Evolutionary conservation across 257 asterid species (phyloP).

Genomic region (Catharanthus roseus): DNA sequence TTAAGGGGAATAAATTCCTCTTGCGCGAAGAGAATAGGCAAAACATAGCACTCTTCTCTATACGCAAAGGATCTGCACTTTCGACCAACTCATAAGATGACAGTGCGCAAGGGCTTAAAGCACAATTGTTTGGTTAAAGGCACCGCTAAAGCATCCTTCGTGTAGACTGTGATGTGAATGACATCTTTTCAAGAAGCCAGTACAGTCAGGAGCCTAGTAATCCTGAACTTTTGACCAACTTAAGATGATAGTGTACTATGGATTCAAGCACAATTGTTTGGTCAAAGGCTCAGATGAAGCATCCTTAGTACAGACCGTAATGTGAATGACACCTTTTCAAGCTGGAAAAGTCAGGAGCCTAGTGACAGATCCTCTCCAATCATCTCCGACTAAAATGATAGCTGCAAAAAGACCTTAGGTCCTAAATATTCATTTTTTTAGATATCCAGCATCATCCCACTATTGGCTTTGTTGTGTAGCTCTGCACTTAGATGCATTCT

Average conservation of each 20-base stretch:
- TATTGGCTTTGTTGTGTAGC: not conserved
- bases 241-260: no score
- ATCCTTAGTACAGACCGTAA: no score
- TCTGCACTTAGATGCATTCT: not conserved
- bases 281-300: no score
- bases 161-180: not conserved
- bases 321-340: no score
- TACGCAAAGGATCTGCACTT: not conserved
- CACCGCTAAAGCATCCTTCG: not conserved
- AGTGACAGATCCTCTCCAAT: not conserved
- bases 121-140: not conserved
- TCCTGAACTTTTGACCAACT: not conserved
- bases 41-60: not conserved
- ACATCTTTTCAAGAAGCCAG: not conserved
- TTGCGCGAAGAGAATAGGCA: not conserved
- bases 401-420: not conserved
- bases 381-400: not conserved
- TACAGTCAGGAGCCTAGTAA: not conserved
- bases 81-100: not conserved
- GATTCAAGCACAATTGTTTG: no score
- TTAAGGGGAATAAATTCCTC: not conserved
- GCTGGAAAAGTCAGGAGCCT: no score
- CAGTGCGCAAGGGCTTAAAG: not conserved
- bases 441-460: not conserved
- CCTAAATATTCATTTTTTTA: not conserved